Conservation (phyloP, 106 monocot genomes). For the Iris macrosiphon region DNA sequence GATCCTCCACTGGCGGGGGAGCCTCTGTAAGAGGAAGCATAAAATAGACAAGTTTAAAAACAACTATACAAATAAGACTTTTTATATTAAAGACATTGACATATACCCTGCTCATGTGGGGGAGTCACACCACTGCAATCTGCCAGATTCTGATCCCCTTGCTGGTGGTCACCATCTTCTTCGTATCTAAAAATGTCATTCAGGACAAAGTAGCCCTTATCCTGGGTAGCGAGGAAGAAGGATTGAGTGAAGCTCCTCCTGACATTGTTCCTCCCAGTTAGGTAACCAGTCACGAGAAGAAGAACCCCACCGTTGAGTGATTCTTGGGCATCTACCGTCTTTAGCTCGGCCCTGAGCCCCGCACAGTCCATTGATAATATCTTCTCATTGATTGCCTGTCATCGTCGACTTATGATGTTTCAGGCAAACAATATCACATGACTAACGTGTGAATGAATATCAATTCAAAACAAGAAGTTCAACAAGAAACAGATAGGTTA, state of each 20-base stretch:
- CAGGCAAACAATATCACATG: neutral
- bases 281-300: constrained; percentile 81
- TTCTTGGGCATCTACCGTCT: constrained; percentile 79
- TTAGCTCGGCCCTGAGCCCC: constrained; percentile 47
- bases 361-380: constrained; percentile 64
- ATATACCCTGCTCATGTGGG: constrained; percentile 25
- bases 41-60: constrained; percentile 2
- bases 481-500: neutral
- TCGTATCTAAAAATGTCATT: constrained; percentile 83
- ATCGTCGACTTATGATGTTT: neutral
- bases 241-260: constrained; percentile 75
- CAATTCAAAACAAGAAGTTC: constrained; percentile 3
- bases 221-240: constrained; percentile 96
- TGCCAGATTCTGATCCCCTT: constrained; percentile 9
- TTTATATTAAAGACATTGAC: neutral
- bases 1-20: constrained; percentile 18
- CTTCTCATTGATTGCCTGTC: constrained; percentile 81
- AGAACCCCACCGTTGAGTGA: constrained; percentile 69
- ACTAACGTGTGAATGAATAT: neutral
- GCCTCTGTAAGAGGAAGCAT: constrained; percentile 11
- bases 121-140: constrained; percentile 15
- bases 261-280: constrained; percentile 45
- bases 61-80: neutral
- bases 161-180: constrained; percentile 21
- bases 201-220: constrained; percentile 82